Conservation (phyloP, 768 basidiomycete species). For the Boletus rex-veris region DNA sequence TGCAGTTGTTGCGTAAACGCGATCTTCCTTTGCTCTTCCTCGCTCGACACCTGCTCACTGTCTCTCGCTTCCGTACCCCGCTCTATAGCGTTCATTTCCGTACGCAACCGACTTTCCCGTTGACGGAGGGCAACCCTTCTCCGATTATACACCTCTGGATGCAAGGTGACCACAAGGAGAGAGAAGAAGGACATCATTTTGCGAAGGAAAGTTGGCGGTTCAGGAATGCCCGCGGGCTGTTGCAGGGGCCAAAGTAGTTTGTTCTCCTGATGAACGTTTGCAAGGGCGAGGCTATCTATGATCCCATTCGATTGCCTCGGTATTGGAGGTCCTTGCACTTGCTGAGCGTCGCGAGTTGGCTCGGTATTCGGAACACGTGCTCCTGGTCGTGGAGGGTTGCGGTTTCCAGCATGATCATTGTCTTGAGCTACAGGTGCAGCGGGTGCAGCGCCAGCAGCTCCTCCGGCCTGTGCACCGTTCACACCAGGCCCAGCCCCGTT, state of each 20-base stretch:
- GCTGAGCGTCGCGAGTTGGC: slow-evolving; percentile 15
- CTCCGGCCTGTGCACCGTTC: slow-evolving; percentile 20
- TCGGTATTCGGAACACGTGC: slow-evolving; percentile 16
- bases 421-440: slow-evolving; percentile 14
- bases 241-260: slow-evolving; percentile 40
- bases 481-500: slow-evolving; percentile 21
- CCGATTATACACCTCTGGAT: slow-evolving; percentile 74
- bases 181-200: slow-evolving; percentile 52
- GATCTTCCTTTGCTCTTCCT: slow-evolving; percentile 28
- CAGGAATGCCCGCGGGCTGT: slow-evolving; percentile 12
- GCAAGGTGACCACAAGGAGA: slow-evolving; percentile 57
- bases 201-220: slow-evolving; percentile 47
- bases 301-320: slow-evolving; percentile 33
- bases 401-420: slow-evolving; percentile 15
- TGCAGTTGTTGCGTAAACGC: slow-evolving; percentile 41
- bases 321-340: slow-evolving; percentile 27
- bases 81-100: slow-evolving; percentile 50
- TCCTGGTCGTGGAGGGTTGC: slow-evolving; percentile 13
- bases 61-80: slow-evolving; percentile 25
- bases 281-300: slow-evolving; percentile 52
- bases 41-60: slow-evolving; percentile 30
- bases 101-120: slow-evolving; percentile 64
- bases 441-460: slow-evolving; percentile 13
- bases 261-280: slow-evolving; percentile 58
- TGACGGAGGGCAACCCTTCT: slow-evolving; percentile 54